phyloP scores from a whole-genome alignment of 1,284 basidiomycete species.

The Ustilago loliicola region DNA sequence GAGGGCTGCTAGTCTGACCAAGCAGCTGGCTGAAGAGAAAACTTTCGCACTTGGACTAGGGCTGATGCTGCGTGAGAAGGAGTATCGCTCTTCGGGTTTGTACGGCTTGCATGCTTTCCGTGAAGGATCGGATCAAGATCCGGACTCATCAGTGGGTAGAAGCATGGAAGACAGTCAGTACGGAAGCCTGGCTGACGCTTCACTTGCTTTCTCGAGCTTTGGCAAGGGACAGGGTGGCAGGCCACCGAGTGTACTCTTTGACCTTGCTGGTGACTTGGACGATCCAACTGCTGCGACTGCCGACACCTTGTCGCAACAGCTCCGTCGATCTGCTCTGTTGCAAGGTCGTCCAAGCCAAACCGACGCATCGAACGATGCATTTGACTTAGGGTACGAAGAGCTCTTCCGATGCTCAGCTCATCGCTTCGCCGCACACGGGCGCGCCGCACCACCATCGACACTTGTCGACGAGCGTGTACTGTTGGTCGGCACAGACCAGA shows the following conservation, averaged over 20 bases:
- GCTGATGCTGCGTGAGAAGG: conserved; percentile 4
- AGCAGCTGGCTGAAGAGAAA: conserved; percentile 24
- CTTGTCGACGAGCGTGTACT: conserved; percentile 26
- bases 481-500: conserved; percentile 22
- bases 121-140: neutral
- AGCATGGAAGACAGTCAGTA: neutral
- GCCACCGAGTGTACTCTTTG: conserved; percentile 8
- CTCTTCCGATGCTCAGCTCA: conserved; percentile 21
- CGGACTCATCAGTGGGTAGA: neutral
- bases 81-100: neutral
- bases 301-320: neutral
- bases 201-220: neutral
- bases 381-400: conserved; percentile 15
- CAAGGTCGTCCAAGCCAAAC: conserved; percentile 8
- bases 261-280: conserved; percentile 4
- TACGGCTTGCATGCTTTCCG: neutral
- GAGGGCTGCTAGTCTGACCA: neutral
- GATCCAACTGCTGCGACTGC: neutral
- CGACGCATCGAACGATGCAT: neutral
- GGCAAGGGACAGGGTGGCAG: neutral
- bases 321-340: conserved; percentile 14
- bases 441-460: conserved; percentile 10
- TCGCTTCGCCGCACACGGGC: conserved; percentile 3
- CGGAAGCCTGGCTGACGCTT: neutral
- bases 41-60: conserved; percentile 22